Evolutionary conservation across 2,329 filamentous ascomycete species (phyloP).

Genomic region (Bipolaris zeicola): DNA sequence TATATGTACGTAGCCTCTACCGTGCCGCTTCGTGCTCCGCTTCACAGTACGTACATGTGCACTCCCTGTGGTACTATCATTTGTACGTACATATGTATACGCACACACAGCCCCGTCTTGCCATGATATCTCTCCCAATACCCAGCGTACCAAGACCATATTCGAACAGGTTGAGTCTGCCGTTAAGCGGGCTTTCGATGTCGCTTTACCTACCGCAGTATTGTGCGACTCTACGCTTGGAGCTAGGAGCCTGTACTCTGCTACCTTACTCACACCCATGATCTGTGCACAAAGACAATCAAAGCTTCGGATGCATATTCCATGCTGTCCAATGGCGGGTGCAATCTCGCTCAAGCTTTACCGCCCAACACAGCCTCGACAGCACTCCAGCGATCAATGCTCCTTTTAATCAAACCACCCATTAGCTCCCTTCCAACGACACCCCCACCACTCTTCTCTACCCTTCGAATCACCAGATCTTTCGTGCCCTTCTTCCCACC

Average conservation of each 20-base stretch:
- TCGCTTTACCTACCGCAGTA: neutral
- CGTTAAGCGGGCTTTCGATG: neutral
- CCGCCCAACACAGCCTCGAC: constrained; percentile 47
- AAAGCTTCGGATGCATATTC: neutral
- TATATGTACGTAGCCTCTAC: too few species aligned
- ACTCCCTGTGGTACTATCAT: neutral
- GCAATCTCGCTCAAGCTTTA: constrained; percentile 10
- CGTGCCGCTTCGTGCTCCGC: neutral
- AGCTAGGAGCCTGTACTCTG: neutral
- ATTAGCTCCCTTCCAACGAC: constrained; percentile 69
- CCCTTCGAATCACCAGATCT: constrained; percentile 70
- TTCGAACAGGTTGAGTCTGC: neutral
- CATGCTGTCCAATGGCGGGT: neutral
- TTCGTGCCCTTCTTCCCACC: constrained; percentile 65
- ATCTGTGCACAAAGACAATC: neutral
- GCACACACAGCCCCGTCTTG: neutral
- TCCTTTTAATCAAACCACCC: constrained; percentile 63
- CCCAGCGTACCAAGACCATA: neutral
- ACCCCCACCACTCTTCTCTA: constrained; percentile 85
- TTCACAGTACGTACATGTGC: neutral
- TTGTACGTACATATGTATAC: neutral
- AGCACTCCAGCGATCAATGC: constrained; percentile 69
- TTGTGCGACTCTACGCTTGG: neutral
- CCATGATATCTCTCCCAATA: neutral
- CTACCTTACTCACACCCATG: neutral